Conservation (phyloP, 345 rosid species). For the Populus simonii region DNA sequence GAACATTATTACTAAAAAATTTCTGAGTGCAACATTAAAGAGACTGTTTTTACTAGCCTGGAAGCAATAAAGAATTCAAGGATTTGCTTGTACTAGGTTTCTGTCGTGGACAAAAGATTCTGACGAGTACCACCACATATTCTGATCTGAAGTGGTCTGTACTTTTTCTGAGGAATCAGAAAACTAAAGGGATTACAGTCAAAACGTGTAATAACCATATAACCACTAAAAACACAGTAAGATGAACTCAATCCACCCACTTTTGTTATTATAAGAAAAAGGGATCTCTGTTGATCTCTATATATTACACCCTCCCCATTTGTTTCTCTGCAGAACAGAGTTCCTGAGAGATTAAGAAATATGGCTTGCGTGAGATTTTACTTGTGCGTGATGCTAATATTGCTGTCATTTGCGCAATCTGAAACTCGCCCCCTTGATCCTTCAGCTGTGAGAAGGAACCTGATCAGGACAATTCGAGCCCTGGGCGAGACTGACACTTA, state of each 20-base stretch:
- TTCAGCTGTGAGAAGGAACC: conserved; percentile 9
- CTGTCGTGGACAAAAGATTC: not conserved
- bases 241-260: conserved; percentile 13
- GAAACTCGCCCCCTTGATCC: conserved; percentile 15
- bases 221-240: not conserved
- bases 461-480: conserved; percentile 12
- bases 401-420: not conserved
- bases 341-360: not conserved
- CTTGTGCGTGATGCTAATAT: conserved; percentile 15
- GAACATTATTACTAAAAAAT: not conserved
- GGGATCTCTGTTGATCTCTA: not conserved
- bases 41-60: not conserved
- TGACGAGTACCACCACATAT: not conserved
- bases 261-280: conserved; percentile 7
- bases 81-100: not conserved
- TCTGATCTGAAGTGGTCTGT: not conserved
- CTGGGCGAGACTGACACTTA: conserved; percentile 18
- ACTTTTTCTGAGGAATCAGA: not conserved
- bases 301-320: not conserved
- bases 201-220: not conserved
- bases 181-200: not conserved
- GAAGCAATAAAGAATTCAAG: not conserved
- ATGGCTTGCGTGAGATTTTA: conserved; percentile 16
- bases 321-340: not conserved
- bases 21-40: not conserved